phyloP scores from a whole-genome alignment of 176 grass and related monocot species.

The Raddia guianensis region DNA sequence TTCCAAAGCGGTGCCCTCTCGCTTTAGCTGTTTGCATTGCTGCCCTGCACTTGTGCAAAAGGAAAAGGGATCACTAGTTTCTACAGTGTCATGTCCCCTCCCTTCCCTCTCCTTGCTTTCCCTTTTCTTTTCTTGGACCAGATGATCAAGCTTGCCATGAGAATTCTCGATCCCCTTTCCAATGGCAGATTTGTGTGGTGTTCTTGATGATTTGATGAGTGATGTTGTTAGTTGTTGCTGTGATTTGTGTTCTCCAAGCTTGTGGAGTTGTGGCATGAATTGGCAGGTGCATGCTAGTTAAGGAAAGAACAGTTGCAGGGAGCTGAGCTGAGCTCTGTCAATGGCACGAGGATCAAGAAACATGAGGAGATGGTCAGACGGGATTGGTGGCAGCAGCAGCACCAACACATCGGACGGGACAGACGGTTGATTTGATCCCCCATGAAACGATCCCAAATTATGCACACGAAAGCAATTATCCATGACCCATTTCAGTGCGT shows the following conservation, averaged over 20 bases:
- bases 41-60: constrained; percentile 19
- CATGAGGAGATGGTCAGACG: not conserved
- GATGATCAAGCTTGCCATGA: not conserved
- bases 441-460: constrained; percentile 38
- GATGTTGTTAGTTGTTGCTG: not conserved
- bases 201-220: not conserved
- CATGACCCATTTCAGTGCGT: not conserved
- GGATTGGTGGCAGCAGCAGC: constrained; percentile 19
- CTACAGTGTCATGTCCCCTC: not conserved
- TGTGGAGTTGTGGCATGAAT: not conserved
- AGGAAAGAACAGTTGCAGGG: not conserved
- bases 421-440: constrained; percentile 43
- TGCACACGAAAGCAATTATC: not conserved
- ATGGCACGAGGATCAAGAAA: constrained; percentile 22
- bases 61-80: constrained; percentile 4
- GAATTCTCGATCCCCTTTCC: not conserved
- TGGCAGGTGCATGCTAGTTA: not conserved
- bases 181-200: not conserved
- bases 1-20: constrained; percentile 6
- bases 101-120: no score
- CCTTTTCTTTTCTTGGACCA: not conserved
- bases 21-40: constrained; percentile 42
- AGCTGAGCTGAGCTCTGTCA: not conserved
- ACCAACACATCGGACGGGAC: constrained; percentile 24
- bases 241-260: not conserved